phyloP scores from a whole-genome alignment of 805 yeast genomes.

The Jamesozyma piceae region DNA sequence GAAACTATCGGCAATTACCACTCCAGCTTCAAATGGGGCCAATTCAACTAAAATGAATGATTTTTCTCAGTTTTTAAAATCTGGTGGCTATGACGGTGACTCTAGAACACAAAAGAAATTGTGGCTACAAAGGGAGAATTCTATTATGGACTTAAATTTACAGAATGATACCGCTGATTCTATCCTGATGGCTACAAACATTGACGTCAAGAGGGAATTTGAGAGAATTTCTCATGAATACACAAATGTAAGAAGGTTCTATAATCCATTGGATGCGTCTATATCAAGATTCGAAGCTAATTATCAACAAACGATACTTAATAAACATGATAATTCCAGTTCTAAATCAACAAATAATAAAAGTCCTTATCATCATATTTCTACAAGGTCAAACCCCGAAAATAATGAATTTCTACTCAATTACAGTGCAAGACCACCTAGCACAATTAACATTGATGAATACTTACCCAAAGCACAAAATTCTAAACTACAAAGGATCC shows the following conservation, averaged over 20 bases:
- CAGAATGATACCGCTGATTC: conserved; percentile 23
- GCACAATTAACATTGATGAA: conserved; percentile 10
- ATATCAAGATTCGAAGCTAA: conserved; percentile 39
- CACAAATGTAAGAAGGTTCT: conserved; percentile 55
- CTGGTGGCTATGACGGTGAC: conserved; percentile 35
- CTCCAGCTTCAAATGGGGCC: neutral
- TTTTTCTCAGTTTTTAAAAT: conserved; percentile 35
- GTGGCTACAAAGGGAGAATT: conserved; percentile 75
- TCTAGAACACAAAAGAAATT: conserved; percentile 76
- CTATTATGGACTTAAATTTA: conserved; percentile 46
- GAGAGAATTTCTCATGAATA: conserved; percentile 72
- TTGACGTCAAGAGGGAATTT: conserved; percentile 62
- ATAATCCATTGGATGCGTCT: conserved; percentile 61
- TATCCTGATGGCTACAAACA: conserved; percentile 36
- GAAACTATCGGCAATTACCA: neutral
- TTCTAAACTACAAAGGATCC: conserved; percentile 18
- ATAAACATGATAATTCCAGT: neutral
- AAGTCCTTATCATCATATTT: neutral
- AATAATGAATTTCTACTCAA: conserved; percentile 3
- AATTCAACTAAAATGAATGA: conserved; percentile 20
- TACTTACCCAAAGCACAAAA: conserved; percentile 14
- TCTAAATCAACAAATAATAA: conserved; percentile 3
- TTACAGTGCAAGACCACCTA: conserved; percentile 2
- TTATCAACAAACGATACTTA: neutral
- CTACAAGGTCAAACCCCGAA: conserved; percentile 1